These are phyloP conservation scores for Chrysoporthe cubensis DNA, from an alignment of 2,329 filamentous ascomycete species.

Conservation along the genomic window DNA sequence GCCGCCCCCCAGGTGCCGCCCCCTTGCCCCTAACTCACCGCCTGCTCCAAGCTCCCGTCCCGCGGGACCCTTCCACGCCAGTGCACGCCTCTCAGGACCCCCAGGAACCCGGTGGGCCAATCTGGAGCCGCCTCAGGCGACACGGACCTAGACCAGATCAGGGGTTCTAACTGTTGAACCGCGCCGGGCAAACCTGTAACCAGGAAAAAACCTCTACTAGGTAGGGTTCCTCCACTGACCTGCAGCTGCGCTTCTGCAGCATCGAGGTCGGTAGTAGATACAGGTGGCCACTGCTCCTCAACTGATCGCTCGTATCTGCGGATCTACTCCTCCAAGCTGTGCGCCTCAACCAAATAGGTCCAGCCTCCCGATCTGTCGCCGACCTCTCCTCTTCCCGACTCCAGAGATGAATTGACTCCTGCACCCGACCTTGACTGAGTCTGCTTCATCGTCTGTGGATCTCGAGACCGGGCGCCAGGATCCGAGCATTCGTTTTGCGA, in stretches of 20 bases:
- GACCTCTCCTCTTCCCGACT: constrained; percentile 2
- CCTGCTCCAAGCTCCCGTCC: constrained; percentile 16
- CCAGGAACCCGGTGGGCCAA: constrained; percentile 4
- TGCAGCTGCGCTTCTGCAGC: constrained; percentile 11
- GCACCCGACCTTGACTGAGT: constrained; percentile 1
- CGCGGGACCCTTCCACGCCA: constrained; percentile 8
- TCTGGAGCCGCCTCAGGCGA: constrained; percentile 12
- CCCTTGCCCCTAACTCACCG: constrained; percentile 6
- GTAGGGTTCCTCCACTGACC: constrained; percentile 10
- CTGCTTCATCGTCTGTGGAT: constrained; percentile 1
- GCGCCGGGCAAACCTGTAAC: constrained; percentile 1
- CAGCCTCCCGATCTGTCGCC: constrained; percentile 16
- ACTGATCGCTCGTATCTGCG: constrained; percentile 7
- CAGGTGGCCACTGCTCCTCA: constrained; percentile 16
- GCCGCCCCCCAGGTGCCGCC: neutral
- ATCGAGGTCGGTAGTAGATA: constrained; percentile 6
- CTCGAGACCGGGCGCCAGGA: neutral
- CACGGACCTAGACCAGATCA: constrained; percentile 11
- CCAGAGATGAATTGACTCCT: constrained; percentile 12
- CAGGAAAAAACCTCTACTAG: constrained; percentile 10
- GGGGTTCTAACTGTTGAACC: constrained; percentile 8
- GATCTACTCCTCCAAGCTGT: constrained; percentile 1
- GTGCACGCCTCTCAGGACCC: neutral
- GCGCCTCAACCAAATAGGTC: neutral
- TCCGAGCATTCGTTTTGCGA: constrained; percentile 7